Base-by-base conservation (phyloP, 2,329 filamentous ascomycete genomes). In the Cercospora sesami region DNA sequence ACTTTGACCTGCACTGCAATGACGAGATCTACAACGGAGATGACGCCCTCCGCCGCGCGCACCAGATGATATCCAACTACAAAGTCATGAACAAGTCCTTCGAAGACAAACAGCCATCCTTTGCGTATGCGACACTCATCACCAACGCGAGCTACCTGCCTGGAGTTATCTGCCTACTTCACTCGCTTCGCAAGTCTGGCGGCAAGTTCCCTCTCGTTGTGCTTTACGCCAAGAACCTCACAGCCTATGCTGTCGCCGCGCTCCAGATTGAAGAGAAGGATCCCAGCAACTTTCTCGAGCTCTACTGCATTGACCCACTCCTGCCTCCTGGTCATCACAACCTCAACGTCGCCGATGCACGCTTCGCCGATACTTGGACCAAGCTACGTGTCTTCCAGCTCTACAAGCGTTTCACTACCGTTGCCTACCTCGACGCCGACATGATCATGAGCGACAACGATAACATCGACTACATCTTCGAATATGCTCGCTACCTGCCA, bases 121-220 rank as follows among this genome's bases (percentile, higher is more conserved):
- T 79, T 63, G 82, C 82, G 3, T 86, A 84, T 74, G 80, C 82
- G 28, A 85, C 83, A 0, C 78, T 86, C 33, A 79, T 86, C 16
- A 86, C 84, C 0, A 78, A 80, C 6, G 77, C 81, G 3, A 82
- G 79, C 28, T 86, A 86, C 71, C 78, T 86, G 6, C 80, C 84
- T 12, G 84, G 84, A 33, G 83, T 83, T 10, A 76, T 86, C 5
- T 76, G 85, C 9, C 80, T 86, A 12, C 81, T 82, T 6, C 78
- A 85, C 70, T 83, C 83, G 4, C 76, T 86, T 2, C 74, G 79
- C 33, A 80, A 80, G 66, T 79, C 83, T 51, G 77, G 78, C 1
- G 80, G 81, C 7, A 72, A 74, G 55, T 82, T 83, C 31, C 83
- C 84, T 9, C 75, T 86, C 21, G 76, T 86, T 28, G 82, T 86